Base-by-base conservation (phyloP, 1,284 basidiomycete species). In the Taiwanofungus camphoratus region DNA sequence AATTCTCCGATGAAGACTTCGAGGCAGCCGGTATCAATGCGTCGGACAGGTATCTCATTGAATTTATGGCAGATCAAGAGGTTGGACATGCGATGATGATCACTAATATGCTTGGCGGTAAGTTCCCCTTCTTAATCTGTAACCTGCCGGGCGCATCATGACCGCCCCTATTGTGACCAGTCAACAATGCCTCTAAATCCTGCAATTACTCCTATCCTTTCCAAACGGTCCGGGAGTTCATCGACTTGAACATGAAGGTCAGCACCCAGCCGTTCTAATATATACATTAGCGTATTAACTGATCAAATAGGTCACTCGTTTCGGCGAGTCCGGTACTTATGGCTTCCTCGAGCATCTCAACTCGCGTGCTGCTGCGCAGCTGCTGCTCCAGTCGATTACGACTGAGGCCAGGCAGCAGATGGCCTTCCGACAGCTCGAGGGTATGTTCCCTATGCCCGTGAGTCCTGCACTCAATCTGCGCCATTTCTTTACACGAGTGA, bases 371-470 rank as follows among this genome's bases (percentile, higher is more conserved):
- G 59, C 73, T 3, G 80, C 81, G 1, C 64, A 73, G 39, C 61
- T 85, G 8, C 62, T 85, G 9, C 58, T 77, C 3, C 75, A 84
- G 56, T 69, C 73, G 4, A 78, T 86, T 51, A 70, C 78, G 0
- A 79, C 75, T n/a, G 81, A 85, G 61, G 75, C 68, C 5, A 66
- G 82, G 9, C 81, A 86, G 60, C 77, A 86, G 62, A 76, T 82
- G 74, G 67, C 74, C 36, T 81, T 85, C 67, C 61, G 80, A 11
- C 80, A 84, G 56, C 73, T 82, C 39, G 70, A 77, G 45, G 79
- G 80, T 0, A 56, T 78, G 1, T 79, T 79, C 68, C 79, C 78
- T 1, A 77, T 79, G 73, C 74, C 79, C 3, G 73, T 76, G 40
- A 32, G 59, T 51, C 27, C 7, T 6, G 8, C 26, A n/a, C n/a